phyloP scores from a whole-genome alignment of 345 rosid species.

The Melaleuca quinquenervia region DNA sequence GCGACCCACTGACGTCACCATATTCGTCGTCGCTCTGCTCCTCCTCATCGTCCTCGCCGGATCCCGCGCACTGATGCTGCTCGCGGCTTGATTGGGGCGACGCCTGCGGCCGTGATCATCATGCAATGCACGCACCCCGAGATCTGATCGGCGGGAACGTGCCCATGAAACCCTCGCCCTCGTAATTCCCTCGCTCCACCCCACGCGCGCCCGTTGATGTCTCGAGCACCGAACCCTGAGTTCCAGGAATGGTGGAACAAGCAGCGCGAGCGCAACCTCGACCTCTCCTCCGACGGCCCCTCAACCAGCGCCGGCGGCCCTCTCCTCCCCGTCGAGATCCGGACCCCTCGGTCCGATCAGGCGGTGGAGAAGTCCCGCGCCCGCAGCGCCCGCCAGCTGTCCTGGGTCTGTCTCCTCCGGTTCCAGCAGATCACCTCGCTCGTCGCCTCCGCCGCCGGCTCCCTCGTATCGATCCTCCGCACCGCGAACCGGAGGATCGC shows the following conservation, averaged over 20 bases:
- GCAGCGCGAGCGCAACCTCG: slow-evolving; percentile 37
- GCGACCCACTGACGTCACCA: background rate
- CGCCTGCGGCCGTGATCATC: too few species aligned
- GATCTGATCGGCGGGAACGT: background rate
- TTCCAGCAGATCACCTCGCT: slow-evolving; percentile 53
- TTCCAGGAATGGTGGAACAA: slow-evolving; percentile 55
- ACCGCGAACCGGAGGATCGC: slow-evolving; percentile 72
- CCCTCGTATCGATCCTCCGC: slow-evolving; percentile 38
- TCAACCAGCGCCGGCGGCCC: slow-evolving; percentile 8
- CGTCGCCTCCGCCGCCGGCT: slow-evolving; percentile 36
- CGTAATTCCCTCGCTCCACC: background rate
- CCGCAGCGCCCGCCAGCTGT: slow-evolving; percentile 68
- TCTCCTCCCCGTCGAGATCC: slow-evolving; percentile 46
- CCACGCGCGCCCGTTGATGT: background rate
- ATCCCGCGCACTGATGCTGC: background rate
- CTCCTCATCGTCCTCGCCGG: background rate
- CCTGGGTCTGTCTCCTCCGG: slow-evolving; percentile 55
- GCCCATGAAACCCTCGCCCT: background rate
- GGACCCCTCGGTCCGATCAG: slow-evolving; percentile 21
- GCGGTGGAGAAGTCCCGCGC: slow-evolving; percentile 41
- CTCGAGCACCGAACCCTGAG: slow-evolving; percentile 12
- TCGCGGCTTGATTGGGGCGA: background rate
- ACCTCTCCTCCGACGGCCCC: slow-evolving; percentile 6
- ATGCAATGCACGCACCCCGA: background rate
- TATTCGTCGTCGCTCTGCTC: background rate